phyloP scores from a whole-genome alignment of 2,329 filamentous ascomycete genomes.

The Cladosporium oxysporum region DNA sequence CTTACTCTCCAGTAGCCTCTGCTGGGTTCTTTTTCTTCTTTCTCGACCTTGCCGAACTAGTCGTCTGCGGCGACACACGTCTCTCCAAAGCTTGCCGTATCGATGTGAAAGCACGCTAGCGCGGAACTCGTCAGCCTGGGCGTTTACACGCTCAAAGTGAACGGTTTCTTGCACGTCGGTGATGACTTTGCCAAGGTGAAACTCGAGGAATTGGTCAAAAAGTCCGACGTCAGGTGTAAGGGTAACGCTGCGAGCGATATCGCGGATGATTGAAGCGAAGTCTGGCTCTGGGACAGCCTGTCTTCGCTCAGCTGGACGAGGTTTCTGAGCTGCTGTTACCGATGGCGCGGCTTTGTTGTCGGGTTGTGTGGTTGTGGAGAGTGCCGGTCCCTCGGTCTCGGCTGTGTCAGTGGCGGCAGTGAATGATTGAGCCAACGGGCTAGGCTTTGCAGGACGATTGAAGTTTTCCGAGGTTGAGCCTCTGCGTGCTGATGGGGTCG shows the following conservation, averaged over 20 bases:
- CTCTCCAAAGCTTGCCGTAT: constrained; percentile 42
- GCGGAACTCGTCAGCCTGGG: constrained; percentile 36
- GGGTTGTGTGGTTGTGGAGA: background rate
- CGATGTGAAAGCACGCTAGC: constrained; percentile 36
- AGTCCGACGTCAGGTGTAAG: constrained; percentile 43
- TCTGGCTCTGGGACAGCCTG: constrained; percentile 22
- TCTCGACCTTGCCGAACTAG: constrained; percentile 40
- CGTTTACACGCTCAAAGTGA: constrained; percentile 33
- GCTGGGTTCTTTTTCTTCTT: constrained; percentile 35
- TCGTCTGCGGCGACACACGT: constrained; percentile 38
- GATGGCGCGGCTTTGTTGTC: background rate
- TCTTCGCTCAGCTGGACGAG: background rate
- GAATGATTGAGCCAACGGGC: constrained; percentile 37
- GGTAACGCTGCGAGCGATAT: constrained; percentile 42
- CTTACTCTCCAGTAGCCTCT: constrained; percentile 29
- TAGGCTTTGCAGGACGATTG: constrained; percentile 25
- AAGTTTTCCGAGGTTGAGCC: constrained; percentile 9
- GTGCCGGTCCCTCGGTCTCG: background rate
- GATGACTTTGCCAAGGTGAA: constrained; percentile 39
- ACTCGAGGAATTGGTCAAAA: constrained; percentile 48
- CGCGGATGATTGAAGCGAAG: constrained; percentile 33
- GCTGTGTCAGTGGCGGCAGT: constrained; percentile 22
- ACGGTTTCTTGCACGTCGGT: constrained; percentile 37
- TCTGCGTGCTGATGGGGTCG: constrained; percentile 19
- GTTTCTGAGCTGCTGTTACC: background rate